Conservation (phyloP, 306 rosid species). For the Adenanthera pavonina region DNA sequence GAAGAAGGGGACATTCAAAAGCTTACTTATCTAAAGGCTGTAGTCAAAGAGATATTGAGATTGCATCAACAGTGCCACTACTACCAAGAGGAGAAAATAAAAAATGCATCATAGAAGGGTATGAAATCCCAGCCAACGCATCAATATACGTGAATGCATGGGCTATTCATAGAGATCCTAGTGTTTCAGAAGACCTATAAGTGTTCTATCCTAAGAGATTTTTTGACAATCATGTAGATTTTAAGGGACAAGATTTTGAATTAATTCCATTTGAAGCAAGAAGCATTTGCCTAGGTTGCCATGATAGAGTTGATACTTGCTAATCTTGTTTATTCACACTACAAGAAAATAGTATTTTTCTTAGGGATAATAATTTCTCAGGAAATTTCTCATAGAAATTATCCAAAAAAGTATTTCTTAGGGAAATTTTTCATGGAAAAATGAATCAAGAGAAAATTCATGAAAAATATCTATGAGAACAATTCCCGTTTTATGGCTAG, state of each 20-base stretch:
- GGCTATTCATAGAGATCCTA: neutral
- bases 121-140: conserved; percentile 2
- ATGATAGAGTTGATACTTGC: conserved; percentile 36
- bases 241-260: conserved; percentile 8
- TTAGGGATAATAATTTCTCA: too few relatives aligned
- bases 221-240: neutral
- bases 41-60: conserved; percentile 11
- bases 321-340: conserved; percentile 30
- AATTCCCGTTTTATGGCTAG: too few relatives aligned
- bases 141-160: conserved; percentile 16
- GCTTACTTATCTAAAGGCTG: neutral
- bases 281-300: conserved; percentile 36
- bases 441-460: too few relatives aligned
- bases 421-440: too few relatives aligned
- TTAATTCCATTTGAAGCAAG: conserved; percentile 32
- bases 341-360: too few relatives aligned
- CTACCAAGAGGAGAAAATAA: conserved; percentile 7
- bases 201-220: neutral
- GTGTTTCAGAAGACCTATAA: neutral
- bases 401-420: too few relatives aligned
- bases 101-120: conserved; percentile 1
- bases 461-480: too few relatives aligned
- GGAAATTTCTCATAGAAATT: too few relatives aligned
- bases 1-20: too few relatives aligned
- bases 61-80: neutral